A percentile compares a stretch with the other conserved stretches of the same genome.
phyloP scores from a whole-genome alignment of 2,329 filamentous ascomycete species.

The Pyrenophora seminiperda region DNA sequence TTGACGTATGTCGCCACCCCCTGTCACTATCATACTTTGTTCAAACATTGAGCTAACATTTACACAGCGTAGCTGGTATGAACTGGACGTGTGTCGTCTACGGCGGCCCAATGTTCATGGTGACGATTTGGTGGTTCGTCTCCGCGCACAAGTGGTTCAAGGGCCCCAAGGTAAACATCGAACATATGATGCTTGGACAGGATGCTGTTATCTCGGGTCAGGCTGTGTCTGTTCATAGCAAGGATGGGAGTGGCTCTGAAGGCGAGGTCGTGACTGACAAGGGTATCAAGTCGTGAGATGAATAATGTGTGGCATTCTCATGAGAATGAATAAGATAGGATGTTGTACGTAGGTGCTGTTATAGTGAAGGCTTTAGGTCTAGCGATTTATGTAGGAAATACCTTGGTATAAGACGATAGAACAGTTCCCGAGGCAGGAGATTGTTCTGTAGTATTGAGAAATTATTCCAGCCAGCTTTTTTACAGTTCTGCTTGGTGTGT shows the following conservation, averaged over 20 bases:
- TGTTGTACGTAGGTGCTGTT: no score
- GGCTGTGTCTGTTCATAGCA: background rate
- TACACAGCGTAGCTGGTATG: slow-evolving; percentile 58
- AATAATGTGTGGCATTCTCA: no score
- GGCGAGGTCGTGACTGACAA: no score
- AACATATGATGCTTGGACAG: slow-evolving; percentile 57
- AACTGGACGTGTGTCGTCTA: slow-evolving; percentile 73
- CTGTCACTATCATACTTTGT: background rate
- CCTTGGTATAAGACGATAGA: no score
- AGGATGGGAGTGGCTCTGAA: background rate
- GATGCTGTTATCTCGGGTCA: no score
- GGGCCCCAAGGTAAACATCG: slow-evolving; percentile 70
- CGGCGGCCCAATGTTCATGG: slow-evolving; percentile 65
- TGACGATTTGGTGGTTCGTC: slow-evolving; percentile 67
- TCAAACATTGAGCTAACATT: slow-evolving; percentile 15
- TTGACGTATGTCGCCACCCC: slow-evolving; percentile 52
- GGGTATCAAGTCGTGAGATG: background rate
- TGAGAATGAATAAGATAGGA: no score
- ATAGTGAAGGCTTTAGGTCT: no score
- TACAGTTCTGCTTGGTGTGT: no score
- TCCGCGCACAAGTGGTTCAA: slow-evolving; percentile 71
- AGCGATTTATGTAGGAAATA: no score
- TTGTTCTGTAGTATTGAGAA: no score
- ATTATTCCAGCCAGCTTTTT: no score
- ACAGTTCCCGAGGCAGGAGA: no score